phyloP scores from a whole-genome alignment of 805 yeast genomes.

The Ogataea parapolymorpha region DNA sequence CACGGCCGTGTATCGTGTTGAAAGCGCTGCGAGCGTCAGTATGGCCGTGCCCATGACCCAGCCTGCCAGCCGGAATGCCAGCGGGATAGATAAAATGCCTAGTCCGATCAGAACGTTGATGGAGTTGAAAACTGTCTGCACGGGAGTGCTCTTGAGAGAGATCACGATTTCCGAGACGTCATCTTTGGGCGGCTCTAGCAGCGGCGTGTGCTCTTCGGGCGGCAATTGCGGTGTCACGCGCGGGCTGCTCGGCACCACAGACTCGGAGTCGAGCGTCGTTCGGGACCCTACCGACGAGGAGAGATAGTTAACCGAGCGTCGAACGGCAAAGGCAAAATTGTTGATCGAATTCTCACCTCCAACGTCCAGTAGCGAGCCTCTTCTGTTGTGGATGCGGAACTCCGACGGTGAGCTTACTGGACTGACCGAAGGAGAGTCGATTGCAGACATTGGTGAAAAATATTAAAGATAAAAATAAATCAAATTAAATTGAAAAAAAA shows the following conservation, averaged over 20 bases:
- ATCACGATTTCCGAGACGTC: constrained; percentile 14
- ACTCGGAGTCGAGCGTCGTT: constrained; percentile 1
- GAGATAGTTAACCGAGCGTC: constrained; percentile 30
- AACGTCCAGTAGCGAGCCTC: constrained; percentile 34
- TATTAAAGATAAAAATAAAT: background rate
- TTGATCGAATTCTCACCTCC: constrained; percentile 38
- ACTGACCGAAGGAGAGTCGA: background rate
- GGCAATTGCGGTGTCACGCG: background rate
- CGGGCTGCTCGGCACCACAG: background rate
- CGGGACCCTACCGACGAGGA: constrained; percentile 23
- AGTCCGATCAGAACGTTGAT: constrained; percentile 75
- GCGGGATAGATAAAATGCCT: constrained; percentile 70
- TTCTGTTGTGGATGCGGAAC: constrained; percentile 10
- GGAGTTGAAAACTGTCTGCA: constrained; percentile 76
- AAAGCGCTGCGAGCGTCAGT: constrained; percentile 43
- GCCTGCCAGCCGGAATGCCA: constrained; percentile 66
- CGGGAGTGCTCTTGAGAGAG: constrained; percentile 53
- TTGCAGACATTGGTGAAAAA: constrained; percentile 5
- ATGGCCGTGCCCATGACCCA: constrained; percentile 52
- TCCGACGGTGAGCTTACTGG: background rate
- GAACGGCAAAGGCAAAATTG: constrained; percentile 35
- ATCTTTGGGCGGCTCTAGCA: constrained; percentile 5
- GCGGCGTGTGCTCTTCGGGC: constrained; percentile 4
- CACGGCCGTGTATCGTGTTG: constrained; percentile 52
- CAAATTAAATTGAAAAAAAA: background rate